phyloP scores from a whole-genome alignment of 441 rosid species.

The Populus tomentosa region DNA sequence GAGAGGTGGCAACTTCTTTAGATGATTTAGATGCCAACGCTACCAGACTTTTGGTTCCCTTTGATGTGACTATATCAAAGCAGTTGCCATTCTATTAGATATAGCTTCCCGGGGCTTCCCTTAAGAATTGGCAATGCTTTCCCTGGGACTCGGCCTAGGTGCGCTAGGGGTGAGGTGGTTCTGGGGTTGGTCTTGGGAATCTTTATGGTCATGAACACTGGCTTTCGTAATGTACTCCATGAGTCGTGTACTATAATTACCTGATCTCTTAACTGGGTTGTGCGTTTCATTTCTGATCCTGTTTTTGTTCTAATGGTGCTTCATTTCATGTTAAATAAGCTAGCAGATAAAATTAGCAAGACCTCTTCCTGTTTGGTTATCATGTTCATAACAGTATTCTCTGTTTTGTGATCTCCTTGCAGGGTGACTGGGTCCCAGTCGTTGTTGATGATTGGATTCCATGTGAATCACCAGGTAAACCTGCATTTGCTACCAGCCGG shows the following conservation, averaged over 20 bases:
- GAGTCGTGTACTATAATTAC: background rate
- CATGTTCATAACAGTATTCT: constrained; percentile 3
- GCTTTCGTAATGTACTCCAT: background rate
- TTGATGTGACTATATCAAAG: background rate
- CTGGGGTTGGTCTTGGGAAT: background rate
- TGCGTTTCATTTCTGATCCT: background rate
- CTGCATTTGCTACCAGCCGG: constrained; percentile 98
- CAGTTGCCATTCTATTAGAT: background rate
- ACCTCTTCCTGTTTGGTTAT: background rate
- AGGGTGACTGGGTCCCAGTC: constrained; percentile 99
- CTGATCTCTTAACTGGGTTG: background rate
- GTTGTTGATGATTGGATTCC: constrained; percentile 99
- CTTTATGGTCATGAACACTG: background rate
- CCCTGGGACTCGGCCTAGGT: background rate
- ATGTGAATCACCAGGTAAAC: constrained; percentile 92
- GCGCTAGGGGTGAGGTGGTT: background rate
- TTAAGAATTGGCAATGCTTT: background rate
- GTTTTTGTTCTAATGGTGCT: background rate
- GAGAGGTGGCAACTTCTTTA: background rate
- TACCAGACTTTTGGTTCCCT: background rate
- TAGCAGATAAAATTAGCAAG: background rate
- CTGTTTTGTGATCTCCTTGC: constrained; percentile 23
- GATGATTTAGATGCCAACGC: background rate
- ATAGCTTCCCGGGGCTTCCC: background rate
- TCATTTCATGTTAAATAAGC: background rate